Conservation (phyloP, 352 stramenopile species). For the Labyrinthula sp. region DNA sequence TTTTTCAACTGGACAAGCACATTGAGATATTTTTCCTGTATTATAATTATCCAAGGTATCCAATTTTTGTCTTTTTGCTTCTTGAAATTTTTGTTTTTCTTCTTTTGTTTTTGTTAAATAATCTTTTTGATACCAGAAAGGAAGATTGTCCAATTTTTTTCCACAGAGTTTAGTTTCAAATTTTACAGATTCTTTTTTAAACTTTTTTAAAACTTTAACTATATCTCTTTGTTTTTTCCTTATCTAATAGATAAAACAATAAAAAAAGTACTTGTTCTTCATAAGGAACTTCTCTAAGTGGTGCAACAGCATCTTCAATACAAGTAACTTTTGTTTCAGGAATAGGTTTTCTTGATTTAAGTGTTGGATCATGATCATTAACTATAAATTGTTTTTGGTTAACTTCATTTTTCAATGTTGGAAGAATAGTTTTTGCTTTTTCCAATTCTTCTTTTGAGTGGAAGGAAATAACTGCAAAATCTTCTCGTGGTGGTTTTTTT, state of each 20-base stretch:
- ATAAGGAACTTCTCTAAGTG: constrained; percentile 12
- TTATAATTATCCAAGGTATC: constrained; percentile 3
- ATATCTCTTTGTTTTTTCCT: constrained; percentile 10
- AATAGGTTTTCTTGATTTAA: background rate
- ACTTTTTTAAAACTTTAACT: background rate
- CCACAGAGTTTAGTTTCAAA: background rate
- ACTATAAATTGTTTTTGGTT: constrained; percentile 3
- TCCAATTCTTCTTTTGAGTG: constrained; percentile 21
- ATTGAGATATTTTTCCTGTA: background rate
- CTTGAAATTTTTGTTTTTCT: background rate
- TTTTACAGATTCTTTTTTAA: constrained; percentile 2
- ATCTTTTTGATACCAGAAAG: constrained; percentile 9
- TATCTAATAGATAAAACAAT: too few species aligned
- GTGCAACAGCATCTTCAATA: constrained; percentile 5
- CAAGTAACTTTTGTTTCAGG: constrained; percentile 1
- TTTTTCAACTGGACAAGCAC: constrained; percentile 53
- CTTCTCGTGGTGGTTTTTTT: constrained; percentile 2
- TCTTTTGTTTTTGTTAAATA: constrained; percentile 8
- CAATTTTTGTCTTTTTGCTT: constrained; percentile 5
- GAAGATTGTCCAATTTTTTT: background rate
- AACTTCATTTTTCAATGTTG: constrained; percentile 1
- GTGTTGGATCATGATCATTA: background rate
- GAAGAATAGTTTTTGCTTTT: background rate
- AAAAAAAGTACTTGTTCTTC: constrained; percentile 26
- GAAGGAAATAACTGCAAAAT: constrained; percentile 11